phyloP scores from a whole-genome alignment of 495 filamentous ascomycete genomes.

The Cryomyces antarcticus region DNA sequence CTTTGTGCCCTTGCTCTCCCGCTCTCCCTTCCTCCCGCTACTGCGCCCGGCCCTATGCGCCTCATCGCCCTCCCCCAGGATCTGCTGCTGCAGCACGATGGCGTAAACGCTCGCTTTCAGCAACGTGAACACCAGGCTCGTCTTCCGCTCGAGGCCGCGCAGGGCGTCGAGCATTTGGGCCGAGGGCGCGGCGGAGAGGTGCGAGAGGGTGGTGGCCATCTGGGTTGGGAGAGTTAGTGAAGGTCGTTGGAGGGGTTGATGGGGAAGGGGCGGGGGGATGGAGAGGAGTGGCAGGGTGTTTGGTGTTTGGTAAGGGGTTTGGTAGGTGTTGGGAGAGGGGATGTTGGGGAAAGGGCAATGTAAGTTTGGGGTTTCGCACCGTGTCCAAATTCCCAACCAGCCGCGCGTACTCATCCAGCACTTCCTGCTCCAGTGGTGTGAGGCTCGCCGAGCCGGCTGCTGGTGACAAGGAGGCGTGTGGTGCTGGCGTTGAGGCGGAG shows the following conservation, averaged over 20 bases:
- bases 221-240: constrained; percentile 12
- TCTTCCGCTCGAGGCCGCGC: constrained; percentile 78
- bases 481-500: no score
- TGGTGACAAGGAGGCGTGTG: neutral
- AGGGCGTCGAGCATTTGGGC: constrained; percentile 67
- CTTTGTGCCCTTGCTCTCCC: no score
- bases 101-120: constrained; percentile 96
- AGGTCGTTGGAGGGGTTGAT: neutral
- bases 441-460: constrained; percentile 14
- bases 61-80: constrained; percentile 40
- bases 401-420: constrained; percentile 79
- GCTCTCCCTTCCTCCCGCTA: no score
- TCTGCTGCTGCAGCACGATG: constrained; percentile 95
- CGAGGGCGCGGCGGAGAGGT: constrained; percentile 40
- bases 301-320: neutral
- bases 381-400: constrained; percentile 81
- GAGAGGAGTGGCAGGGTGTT: neutral
- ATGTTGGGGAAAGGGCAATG: neutral
- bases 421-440: constrained; percentile 74
- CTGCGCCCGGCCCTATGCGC: constrained; percentile 12
- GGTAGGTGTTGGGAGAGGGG: neutral
- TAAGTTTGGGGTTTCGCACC: constrained; percentile 23
- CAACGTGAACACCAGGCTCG: constrained; percentile 77
- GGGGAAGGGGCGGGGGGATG: neutral
- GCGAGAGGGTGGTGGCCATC: constrained; percentile 40